Evolutionary conservation across 768 basidiomycete species (phyloP), one percentile per base, ranked within the genome.

Genomic region (Hortiboletus campestris): DNA sequence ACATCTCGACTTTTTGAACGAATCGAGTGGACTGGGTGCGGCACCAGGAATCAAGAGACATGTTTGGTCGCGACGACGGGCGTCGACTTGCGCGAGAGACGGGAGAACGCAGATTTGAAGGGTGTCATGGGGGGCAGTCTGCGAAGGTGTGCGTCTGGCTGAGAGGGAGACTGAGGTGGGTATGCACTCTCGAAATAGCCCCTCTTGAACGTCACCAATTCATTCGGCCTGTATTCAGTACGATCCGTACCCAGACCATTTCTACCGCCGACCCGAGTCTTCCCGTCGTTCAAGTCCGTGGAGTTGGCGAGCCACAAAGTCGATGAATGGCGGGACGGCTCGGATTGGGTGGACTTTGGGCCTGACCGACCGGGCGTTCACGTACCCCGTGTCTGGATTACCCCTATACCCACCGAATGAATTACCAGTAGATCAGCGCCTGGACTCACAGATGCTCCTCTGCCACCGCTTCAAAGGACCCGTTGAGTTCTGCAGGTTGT

Each of bases 21-120:
- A n/a, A n/a, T n/a, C n/a, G n/a, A n/a, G n/a, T n/a, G n/a, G n/a
- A n/a, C n/a, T n/a, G n/a, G n/a, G n/a, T n/a, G n/a, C 17, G 10
- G 31, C 28, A 56, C 52, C 55, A 62, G n/a, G 44, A 8, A 17
- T 46, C 45, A 1, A 65, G 43, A 0, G 57, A 28, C 38, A 34
- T 46, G 5, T n/a, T 57, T 65, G 16, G 19, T 47, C 3, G 43
- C 45, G 1, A 56, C n/a, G 16, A 46, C 43, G 1, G 51, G 63
- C 1, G 50, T 31, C 6, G 53, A 10, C 9, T 62, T 56, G 47
- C 6, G 52, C 9, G 43, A 22, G 16, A 36, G n/a, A 3, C 22
- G 54, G 16, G 56, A 31, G n/a, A 61, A 25, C 7, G 29, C 7
- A 14, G 49, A 31, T 22, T 53, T 47, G 49, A 55, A 42, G 16